Base-by-base conservation (phyloP, 768 basidiomycete species). In the Hypholoma sublateritium region DNA sequence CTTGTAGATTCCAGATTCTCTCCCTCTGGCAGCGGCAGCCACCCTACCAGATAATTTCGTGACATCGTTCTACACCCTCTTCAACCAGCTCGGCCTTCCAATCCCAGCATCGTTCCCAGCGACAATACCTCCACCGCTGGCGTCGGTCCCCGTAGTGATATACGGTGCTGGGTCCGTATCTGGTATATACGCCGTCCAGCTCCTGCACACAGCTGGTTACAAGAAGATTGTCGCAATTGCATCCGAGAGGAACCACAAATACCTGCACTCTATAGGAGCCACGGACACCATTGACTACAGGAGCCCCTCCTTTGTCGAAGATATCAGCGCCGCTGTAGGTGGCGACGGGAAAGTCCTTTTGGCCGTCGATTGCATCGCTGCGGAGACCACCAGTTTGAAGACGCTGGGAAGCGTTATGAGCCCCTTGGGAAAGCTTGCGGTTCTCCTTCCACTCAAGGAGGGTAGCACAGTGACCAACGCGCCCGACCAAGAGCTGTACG, bases 361-460 rank as follows among this genome's bases (percentile, higher is more conserved):
- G n/a, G 74, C 69, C 16, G 42, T 79, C 45, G 77, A 80, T 60
- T 72, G 72, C 53, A 71, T 79, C 50, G 60, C 75, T 17, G 64
- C 77, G 0, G 67, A 72, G 43, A 59, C 57, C 4, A 78, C 59
- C 5, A 77, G 76, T 0, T 46, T 83, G 52, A 66, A 59, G 3
- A 65, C 64, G 14, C 65, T 83, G 16, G 65, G 74, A 2, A 65
- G 74, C 28, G 63, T 80, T 5, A 65, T 80, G 24, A 69, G 69
- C 46, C 64, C 75, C 4, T 55, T 59, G n/a, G 78, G 74, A 34
- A 74, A 63, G 32, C 68, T 79, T 4, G 80, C 80, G 2, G 51
- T 80, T 16, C 66, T 83, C 22, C 55, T 80, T 45, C 81, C 82
- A 1, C 64, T 82, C 47, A 84, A 83, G 61, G 68, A 74, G 54